Evolutionary conservation across 176 grass and related monocot genomes (phyloP).

Genomic region (Thinopyrum elongatum): DNA sequence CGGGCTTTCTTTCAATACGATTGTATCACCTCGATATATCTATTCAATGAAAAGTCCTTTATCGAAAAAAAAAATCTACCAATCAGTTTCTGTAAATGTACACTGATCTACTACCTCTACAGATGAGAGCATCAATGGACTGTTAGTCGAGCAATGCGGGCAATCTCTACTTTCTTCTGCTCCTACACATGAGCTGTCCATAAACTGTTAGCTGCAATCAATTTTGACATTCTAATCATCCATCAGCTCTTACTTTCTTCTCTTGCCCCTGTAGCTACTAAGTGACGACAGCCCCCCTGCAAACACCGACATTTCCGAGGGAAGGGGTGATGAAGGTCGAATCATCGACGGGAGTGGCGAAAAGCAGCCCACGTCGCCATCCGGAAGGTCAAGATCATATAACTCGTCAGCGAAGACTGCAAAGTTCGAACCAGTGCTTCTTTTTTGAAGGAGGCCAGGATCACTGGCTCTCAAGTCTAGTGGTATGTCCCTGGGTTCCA

Average conservation of each 20-base stretch:
- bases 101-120: constrained; percentile 37
- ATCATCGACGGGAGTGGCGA: constrained; percentile 37
- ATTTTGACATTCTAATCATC: constrained; percentile 5
- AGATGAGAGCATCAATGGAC: constrained; percentile 33
- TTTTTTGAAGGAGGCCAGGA: constrained; percentile 9
- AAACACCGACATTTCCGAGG: constrained; percentile 55
- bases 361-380: constrained; percentile 26
- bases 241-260: constrained; percentile 38
- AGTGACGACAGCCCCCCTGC: constrained; percentile 50
- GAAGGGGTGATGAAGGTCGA: constrained; percentile 34
- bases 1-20: too few species aligned
- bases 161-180: neutral
- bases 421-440: neutral
- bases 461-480: constrained; percentile 39
- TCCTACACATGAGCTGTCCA: constrained; percentile 8
- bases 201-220: constrained; percentile 32
- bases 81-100: constrained; percentile 49
- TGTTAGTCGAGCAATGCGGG: neutral
- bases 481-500: constrained; percentile 31
- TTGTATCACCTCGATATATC: too few species aligned
- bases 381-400: constrained; percentile 36
- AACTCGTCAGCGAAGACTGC: constrained; percentile 19
- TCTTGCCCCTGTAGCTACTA: constrained; percentile 44
- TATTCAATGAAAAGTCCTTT: too few species aligned
- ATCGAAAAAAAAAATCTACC: too few species aligned